Evolutionary conservation across 805 yeast species (phyloP).

Genomic region (Candida sphagnicola): DNA sequence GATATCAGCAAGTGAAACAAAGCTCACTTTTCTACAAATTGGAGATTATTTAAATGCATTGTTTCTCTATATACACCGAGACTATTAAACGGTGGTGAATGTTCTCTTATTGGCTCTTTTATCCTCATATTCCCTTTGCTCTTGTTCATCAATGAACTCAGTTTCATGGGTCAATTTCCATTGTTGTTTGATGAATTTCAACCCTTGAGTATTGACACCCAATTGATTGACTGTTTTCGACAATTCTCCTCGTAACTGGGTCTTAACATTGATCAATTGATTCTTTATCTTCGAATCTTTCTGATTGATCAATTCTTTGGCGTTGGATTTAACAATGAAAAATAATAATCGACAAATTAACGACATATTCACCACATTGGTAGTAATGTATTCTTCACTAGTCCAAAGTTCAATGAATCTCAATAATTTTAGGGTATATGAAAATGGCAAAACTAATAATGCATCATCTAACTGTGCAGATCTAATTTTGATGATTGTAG

Average conservation of each 20-base stretch:
- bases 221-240: conserved; percentile 50
- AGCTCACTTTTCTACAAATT: no score
- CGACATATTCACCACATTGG: conserved; percentile 50
- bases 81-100: conserved; percentile 44
- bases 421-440: conserved; percentile 68
- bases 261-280: conserved; percentile 61
- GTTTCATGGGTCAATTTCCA: conserved; percentile 76
- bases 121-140: conserved; percentile 50
- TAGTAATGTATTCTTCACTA: conserved; percentile 30
- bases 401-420: conserved; percentile 78
- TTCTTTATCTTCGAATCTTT: conserved; percentile 59
- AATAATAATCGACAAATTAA: conserved; percentile 71
- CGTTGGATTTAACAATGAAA: conserved; percentile 68
- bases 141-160: conserved; percentile 68
- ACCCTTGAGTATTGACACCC: conserved; percentile 83
- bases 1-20: no score
- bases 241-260: conserved; percentile 56
- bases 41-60: no score
- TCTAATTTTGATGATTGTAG: conserved; percentile 63
- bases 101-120: conserved; percentile 67
- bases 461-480: conserved; percentile 93
- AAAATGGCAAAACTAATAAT: conserved; percentile 83
- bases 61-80: background rate
- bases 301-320: conserved; percentile 73
- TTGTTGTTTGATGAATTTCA: conserved; percentile 66